Conservation (phyloP, 1,284 basidiomycete genomes). For the Neolentinus lepideus region DNA sequence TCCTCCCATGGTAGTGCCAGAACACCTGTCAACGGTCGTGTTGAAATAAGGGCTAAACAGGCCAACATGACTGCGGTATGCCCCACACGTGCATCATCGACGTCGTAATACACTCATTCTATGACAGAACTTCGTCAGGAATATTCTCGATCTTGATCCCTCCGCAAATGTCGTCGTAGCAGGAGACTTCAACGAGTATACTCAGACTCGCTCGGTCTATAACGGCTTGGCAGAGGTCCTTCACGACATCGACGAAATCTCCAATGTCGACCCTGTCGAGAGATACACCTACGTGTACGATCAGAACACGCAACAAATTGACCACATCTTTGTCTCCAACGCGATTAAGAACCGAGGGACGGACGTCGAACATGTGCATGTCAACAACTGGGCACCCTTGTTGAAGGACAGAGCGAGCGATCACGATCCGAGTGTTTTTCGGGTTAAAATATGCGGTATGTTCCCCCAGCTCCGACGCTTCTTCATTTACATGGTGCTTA, state of each 20-base stretch:
- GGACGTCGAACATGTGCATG: constrained; percentile 51
- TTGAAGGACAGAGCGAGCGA: constrained; percentile 38
- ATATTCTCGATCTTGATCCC: constrained; percentile 35
- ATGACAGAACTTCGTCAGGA: constrained; percentile 40
- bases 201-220: constrained; percentile 42
- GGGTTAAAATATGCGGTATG: constrained; percentile 33
- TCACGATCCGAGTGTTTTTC: constrained; percentile 52
- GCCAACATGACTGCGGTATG: constrained; percentile 40
- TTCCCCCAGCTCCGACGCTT: neutral
- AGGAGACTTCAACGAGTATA: constrained; percentile 59
- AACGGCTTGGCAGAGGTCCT: constrained; percentile 35
- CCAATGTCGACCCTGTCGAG: constrained; percentile 38
- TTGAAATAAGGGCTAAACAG: constrained; percentile 42
- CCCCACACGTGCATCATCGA: constrained; percentile 11
- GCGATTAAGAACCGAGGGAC: constrained; percentile 34
- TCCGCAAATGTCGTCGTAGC: constrained; percentile 46
- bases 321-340: constrained; percentile 48
- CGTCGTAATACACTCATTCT: neutral
- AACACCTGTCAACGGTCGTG: constrained; percentile 49
- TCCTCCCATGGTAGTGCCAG: constrained; percentile 50
- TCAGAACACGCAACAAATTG: constrained; percentile 50
- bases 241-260: constrained; percentile 43
- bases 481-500: no score
- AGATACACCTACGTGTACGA: constrained; percentile 58
- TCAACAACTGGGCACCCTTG: constrained; percentile 48